These are phyloP conservation scores for Emericellopsis atlantica DNA, from an alignment of 2,329 filamentous ascomycete genomes.

Conservation along the genomic window DNA sequence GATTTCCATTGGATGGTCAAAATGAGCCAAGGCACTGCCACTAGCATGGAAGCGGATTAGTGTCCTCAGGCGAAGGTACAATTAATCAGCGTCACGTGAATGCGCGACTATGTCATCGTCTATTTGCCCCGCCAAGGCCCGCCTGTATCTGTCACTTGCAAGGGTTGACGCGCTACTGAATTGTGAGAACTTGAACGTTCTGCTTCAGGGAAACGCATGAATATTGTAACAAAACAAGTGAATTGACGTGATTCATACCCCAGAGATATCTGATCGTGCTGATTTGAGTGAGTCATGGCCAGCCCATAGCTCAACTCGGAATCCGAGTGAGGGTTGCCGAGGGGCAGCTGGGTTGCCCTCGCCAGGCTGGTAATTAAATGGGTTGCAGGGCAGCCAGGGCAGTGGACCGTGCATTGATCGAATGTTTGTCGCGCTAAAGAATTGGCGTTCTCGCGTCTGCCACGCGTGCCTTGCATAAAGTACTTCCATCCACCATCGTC, in stretches of 20 bases:
- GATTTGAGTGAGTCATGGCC: no score
- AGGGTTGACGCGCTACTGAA: neutral
- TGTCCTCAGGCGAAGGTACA: no score
- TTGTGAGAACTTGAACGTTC: neutral
- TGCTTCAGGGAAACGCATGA: neutral
- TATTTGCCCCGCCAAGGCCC: neutral
- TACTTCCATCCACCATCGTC: constrained; percentile 15
- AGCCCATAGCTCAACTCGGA: no score
- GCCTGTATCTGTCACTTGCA: neutral
- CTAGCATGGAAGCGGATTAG: no score
- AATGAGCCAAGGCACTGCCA: no score
- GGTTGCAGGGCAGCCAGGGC: constrained; percentile 7
- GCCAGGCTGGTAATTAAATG: constrained; percentile 4
- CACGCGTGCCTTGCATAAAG: constrained; percentile 16
- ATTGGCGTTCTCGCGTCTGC: constrained; percentile 9
- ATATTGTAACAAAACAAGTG: neutral
- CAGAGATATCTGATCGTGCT: no score
- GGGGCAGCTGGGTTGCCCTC: neutral
- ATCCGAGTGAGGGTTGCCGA: neutral
- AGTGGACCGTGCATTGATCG: constrained; percentile 4
- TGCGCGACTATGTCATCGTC: neutral
- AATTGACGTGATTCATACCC: neutral
- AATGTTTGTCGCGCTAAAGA: constrained; percentile 13
- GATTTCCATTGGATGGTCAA: no score
- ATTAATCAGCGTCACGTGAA: constrained; percentile 1